Percentiles rank a stretch among this genome's conserved stretches.
Evolutionary conservation across 495 filamentous ascomycete species (phyloP).

Genomic region (Letharia lupina): DNA sequence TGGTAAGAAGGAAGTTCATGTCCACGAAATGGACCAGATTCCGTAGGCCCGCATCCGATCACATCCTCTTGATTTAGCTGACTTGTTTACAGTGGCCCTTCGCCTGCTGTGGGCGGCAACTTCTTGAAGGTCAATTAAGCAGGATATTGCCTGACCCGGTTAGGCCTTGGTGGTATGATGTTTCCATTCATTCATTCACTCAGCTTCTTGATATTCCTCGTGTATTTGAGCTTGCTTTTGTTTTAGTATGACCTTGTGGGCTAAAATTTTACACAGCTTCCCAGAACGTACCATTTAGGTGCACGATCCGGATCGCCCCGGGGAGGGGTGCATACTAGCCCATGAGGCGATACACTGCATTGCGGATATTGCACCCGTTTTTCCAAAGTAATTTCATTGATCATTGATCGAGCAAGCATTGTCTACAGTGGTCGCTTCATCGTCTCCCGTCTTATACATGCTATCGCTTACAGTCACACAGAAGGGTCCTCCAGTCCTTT

Average conservation of each 20-base stretch:
- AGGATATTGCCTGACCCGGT: neutral
- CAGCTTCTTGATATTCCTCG: neutral
- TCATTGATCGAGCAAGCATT: neutral
- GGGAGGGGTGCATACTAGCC: too few relatives aligned
- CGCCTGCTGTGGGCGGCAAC: conserved; percentile 8
- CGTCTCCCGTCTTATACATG: neutral
- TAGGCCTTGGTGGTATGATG: neutral
- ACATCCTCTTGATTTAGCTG: neutral
- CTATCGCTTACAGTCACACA: too few relatives aligned
- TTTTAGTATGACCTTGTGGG: too few relatives aligned
- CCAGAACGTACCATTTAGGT: too few relatives aligned
- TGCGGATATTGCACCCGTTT: neutral
- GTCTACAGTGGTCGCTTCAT: neutral
- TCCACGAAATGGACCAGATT: conserved; percentile 29
- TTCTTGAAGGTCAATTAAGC: conserved; percentile 18
- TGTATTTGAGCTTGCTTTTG: too few relatives aligned
- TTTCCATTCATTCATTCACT: neutral
- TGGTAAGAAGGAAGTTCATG: conserved; percentile 27
- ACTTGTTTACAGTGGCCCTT: conserved; percentile 17
- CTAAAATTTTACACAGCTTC: too few relatives aligned
- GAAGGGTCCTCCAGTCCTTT: neutral
- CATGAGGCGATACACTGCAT: neutral
- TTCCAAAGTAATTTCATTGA: neutral
- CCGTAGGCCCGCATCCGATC: conserved; percentile 18
- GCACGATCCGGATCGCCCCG: too few relatives aligned